Base-by-base conservation (phyloP, 2,329 filamentous ascomycete species). In the Dothidotthia symphoricarpi region DNA sequence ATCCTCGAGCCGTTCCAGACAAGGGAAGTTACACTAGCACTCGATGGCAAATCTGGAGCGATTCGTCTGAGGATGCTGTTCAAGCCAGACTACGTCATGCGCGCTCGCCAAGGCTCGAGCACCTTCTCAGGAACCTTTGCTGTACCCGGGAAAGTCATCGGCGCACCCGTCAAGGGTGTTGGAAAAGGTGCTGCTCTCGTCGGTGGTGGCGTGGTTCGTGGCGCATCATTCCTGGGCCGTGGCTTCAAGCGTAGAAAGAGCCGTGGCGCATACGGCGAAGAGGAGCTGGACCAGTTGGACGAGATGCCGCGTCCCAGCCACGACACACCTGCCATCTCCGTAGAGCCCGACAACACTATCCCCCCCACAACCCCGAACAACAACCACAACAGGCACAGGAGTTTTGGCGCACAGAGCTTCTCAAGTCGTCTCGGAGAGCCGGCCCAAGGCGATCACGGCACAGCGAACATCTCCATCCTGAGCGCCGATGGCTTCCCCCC, bases 61-160 rank as follows among this genome's bases (percentile, higher is more conserved):
- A 75, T 98, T 33, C 81, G 88, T 31, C 68, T 98, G 45, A 86
- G 88, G 51, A 78, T 98, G 63, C 73, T 97, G 16, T 98, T 98
- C 81, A 88, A 88, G 45, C 88, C 93, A 10, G 83, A 88, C 62
- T 98, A 97, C 60, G 85, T 98, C 43, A 86, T 85, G 11, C 83
- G 93, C 38, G 80, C 86, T 10, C 80, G 89, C 32, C 88, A 96
- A 67, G 93, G 93, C 34, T 93, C 89, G 0, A 89, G 89, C 1
- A 96, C 91, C 1, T 95, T 98, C 72, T 84, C 85, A 1, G 90
- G 90, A 22, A 95, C 89, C 1, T 96, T 97, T 64, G 85, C 83
- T 4, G 77, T 83, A 1, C 88, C 93, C 17, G 87, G 87, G 31
- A 90, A 90, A 69, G 89, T 98, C 43, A 86, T 97, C 17, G 91